These are phyloP conservation scores for Hymenoscyphus fructigenus DNA, from an alignment of 2,329 filamentous ascomycete species.

Conservation along the genomic window DNA sequence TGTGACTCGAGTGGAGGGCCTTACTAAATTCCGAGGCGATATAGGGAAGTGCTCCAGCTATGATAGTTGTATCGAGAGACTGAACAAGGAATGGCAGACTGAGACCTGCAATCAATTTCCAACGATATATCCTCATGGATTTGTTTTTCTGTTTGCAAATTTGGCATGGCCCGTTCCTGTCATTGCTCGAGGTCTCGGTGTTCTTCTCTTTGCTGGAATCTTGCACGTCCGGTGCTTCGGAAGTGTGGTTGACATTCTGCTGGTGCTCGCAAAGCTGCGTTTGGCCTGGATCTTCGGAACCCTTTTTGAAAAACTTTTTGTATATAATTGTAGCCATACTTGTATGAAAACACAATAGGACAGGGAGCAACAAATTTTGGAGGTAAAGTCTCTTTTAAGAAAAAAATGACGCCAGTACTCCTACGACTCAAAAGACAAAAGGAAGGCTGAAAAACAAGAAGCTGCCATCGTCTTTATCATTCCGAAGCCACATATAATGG, in stretches of 20 bases:
- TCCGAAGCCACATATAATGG: neutral
- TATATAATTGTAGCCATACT: constrained; percentile 7
- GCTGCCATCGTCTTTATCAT: neutral
- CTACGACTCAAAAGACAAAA: neutral
- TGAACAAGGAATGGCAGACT: constrained; percentile 61
- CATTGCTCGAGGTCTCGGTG: neutral
- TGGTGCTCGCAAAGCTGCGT: constrained; percentile 20
- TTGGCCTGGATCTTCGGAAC: constrained; percentile 1
- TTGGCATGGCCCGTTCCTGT: constrained; percentile 14
- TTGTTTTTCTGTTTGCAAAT: constrained; percentile 35
- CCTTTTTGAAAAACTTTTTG: constrained; percentile 22
- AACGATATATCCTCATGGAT: constrained; percentile 47
- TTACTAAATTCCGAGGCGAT: constrained; percentile 65
- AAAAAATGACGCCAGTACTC: neutral
- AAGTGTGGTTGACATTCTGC: constrained; percentile 7
- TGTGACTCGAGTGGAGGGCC: constrained; percentile 18
- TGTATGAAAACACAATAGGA: neutral
- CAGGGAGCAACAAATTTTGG: neutral
- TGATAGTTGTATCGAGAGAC: constrained; percentile 63
- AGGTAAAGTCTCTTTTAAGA: neutral
- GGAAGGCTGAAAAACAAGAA: neutral
- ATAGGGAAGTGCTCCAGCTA: constrained; percentile 58
- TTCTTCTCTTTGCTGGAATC: neutral
- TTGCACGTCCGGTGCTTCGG: constrained; percentile 1
- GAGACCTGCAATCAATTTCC: constrained; percentile 59